These are phyloP conservation scores for Crithidia bombi DNA, from an alignment of 208 protist species.

Conservation along the genomic window DNA sequence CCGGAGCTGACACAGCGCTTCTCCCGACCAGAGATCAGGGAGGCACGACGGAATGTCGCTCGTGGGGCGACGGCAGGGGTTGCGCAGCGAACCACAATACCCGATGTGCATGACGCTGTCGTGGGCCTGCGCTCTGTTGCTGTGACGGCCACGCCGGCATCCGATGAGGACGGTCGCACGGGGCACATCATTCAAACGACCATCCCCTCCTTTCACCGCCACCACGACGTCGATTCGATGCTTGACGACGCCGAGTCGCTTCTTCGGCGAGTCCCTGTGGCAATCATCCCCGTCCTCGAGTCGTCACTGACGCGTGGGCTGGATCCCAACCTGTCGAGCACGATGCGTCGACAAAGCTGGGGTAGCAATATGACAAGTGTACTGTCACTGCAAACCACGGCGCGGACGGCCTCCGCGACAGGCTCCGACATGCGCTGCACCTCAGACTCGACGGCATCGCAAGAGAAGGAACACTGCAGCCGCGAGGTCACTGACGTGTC, in stretches of 20 bases:
- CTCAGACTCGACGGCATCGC: neutral
- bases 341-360: neutral
- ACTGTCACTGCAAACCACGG: slow-evolving; percentile 20
- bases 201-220: slow-evolving; percentile 21
- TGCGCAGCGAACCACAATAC: neutral
- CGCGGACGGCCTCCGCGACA: neutral
- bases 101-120: neutral
- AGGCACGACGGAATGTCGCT: neutral
- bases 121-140: neutral
- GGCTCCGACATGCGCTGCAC: slow-evolving; percentile 4
- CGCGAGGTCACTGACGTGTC: neutral
- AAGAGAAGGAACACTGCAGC: slow-evolving; percentile 8
- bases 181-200: neutral
- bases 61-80: neutral
- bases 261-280: slow-evolving; percentile 10
- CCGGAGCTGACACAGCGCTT: slow-evolving; percentile 9
- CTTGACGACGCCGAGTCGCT: slow-evolving; percentile 29
- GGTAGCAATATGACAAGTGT: slow-evolving; percentile 14
- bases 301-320: slow-evolving; percentile 1
- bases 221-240: slow-evolving; percentile 27
- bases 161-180: neutral
- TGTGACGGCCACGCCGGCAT: neutral
- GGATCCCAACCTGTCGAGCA: slow-evolving; percentile 8
- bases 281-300: slow-evolving; percentile 29
- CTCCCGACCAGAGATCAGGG: neutral